phyloP scores from a whole-genome alignment of 164 flowering plant species.

The Buxus sempervirens region DNA sequence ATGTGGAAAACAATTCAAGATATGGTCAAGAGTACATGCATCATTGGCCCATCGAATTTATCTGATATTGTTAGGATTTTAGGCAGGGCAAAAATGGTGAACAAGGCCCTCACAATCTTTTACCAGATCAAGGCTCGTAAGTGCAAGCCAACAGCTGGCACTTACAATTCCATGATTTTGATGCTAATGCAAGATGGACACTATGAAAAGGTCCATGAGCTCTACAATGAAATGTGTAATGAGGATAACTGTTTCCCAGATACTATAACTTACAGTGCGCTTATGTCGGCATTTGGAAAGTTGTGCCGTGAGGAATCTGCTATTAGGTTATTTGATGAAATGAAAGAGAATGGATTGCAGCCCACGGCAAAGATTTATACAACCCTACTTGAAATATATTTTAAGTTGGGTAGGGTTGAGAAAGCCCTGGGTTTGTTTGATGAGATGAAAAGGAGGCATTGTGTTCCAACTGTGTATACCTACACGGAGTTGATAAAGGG shows the following conservation, averaged over 20 bases:
- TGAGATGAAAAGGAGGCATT: conserved; percentile 63
- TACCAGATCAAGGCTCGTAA: conserved; percentile 67
- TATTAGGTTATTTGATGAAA: conserved; percentile 76
- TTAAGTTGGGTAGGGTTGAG: conserved; percentile 56
- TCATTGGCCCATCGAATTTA: conserved; percentile 48
- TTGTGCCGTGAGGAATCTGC: conserved; percentile 72
- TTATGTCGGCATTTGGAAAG: conserved; percentile 63
- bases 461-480: conserved; percentile 73
- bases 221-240: conserved; percentile 86
- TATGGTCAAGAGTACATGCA: conserved; percentile 54
- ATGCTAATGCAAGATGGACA: conserved; percentile 84
- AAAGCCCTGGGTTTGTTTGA: conserved; percentile 54
- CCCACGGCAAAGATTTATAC: conserved; percentile 87
- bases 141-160: conserved; percentile 59
- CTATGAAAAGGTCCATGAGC: conserved; percentile 79
- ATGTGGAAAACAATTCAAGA: conserved; percentile 85
- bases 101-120: conserved; percentile 75
- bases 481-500: conserved; percentile 91
- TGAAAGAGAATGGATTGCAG: conserved; percentile 79
- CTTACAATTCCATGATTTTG: conserved; percentile 69
- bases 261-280: conserved; percentile 73
- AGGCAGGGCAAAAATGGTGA: conserved; percentile 83
- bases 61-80: conserved; percentile 68
- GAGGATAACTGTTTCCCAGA: conserved; percentile 77
- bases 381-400: conserved; percentile 56